Evolutionary conservation across 2,329 filamentous ascomycete species (phyloP).

Genomic region (Zasmidium cellare): DNA sequence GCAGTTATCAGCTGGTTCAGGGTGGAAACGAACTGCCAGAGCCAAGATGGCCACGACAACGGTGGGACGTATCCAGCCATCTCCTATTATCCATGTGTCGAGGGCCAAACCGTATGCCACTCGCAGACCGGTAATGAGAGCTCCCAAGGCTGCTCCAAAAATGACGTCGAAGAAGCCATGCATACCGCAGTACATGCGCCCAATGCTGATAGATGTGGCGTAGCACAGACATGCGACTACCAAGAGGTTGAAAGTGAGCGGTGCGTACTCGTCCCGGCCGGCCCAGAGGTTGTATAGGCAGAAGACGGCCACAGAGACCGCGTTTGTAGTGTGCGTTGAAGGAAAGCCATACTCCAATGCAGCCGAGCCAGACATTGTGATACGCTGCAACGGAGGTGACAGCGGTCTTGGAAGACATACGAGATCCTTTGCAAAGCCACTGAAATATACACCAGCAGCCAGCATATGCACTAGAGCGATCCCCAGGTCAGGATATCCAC

Average conservation of each 20-base stretch:
- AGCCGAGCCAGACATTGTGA: slow-evolving; percentile 95
- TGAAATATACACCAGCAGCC: slow-evolving; percentile 66
- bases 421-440: slow-evolving; percentile 91
- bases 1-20: slow-evolving; percentile 94
- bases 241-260: slow-evolving; percentile 44
- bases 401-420: slow-evolving; percentile 88
- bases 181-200: slow-evolving; percentile 96
- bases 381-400: slow-evolving; percentile 86
- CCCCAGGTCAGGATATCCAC: slow-evolving; percentile 79
- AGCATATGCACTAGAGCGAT: slow-evolving; percentile 68
- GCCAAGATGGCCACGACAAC: slow-evolving; percentile 67
- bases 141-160: slow-evolving; percentile 75
- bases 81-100: slow-evolving; percentile 69
- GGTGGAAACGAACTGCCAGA: slow-evolving; percentile 67
- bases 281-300: slow-evolving; percentile 69
- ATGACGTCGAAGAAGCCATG: slow-evolving; percentile 93
- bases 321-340: slow-evolving; percentile 95
- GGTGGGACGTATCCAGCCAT: slow-evolving; percentile 64
- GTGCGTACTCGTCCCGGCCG: slow-evolving; percentile 59
- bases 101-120: slow-evolving; percentile 58
- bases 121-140: slow-evolving; percentile 59
- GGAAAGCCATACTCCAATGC: slow-evolving; percentile 97
- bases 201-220: slow-evolving; percentile 82
- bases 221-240: slow-evolving; percentile 74
- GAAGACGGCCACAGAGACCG: slow-evolving; percentile 89